Conservation (phyloP, 2,329 filamentous ascomycete species). For the Ascocoryne sarcoides region DNA sequence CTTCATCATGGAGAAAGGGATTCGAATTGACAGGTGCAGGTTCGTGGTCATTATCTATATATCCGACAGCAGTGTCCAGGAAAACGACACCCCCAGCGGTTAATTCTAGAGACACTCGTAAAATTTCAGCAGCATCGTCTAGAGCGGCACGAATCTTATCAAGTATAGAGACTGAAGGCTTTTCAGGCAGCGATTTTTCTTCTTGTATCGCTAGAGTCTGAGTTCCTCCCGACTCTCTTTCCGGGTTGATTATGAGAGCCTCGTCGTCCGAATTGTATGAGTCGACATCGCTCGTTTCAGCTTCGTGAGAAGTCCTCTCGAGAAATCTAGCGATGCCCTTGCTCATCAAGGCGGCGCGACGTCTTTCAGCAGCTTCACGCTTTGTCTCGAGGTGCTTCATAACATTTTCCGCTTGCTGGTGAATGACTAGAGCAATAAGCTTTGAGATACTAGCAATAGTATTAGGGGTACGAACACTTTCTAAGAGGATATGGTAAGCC, state of each 20-base stretch:
- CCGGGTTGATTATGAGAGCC: not conserved
- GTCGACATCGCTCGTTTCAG: not conserved
- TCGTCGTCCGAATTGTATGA: not conserved
- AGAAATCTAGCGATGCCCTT: slow-evolving; percentile 19
- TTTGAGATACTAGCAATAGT: not conserved
- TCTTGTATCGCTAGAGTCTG: not conserved
- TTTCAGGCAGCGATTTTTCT: not conserved
- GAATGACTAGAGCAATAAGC: slow-evolving; percentile 12
- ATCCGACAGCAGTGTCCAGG: slow-evolving; percentile 20
- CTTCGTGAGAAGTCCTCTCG: slow-evolving; percentile 11
- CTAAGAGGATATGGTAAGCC: slow-evolving; percentile 39
- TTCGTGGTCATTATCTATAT: slow-evolving; percentile 8
- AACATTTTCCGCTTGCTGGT: slow-evolving; percentile 16
- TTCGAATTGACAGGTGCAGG: too few relatives aligned
- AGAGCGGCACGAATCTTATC: slow-evolving; percentile 23
- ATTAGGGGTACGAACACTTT: slow-evolving; percentile 12
- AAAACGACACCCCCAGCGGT: slow-evolving; percentile 24
- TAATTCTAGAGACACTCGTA: slow-evolving; percentile 24
- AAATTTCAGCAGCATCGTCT: slow-evolving; percentile 22
- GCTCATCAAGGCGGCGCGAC: slow-evolving; percentile 17
- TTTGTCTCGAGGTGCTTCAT: slow-evolving; percentile 23
- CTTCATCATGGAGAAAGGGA: too few relatives aligned
- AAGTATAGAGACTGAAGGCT: slow-evolving; percentile 6
- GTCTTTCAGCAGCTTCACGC: slow-evolving; percentile 21
- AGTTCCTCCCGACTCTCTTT: not conserved